Evolutionary conservation across 2,329 filamentous ascomycete species (phyloP).

Genomic region (Pseudogymnoascus verrucosus): DNA sequence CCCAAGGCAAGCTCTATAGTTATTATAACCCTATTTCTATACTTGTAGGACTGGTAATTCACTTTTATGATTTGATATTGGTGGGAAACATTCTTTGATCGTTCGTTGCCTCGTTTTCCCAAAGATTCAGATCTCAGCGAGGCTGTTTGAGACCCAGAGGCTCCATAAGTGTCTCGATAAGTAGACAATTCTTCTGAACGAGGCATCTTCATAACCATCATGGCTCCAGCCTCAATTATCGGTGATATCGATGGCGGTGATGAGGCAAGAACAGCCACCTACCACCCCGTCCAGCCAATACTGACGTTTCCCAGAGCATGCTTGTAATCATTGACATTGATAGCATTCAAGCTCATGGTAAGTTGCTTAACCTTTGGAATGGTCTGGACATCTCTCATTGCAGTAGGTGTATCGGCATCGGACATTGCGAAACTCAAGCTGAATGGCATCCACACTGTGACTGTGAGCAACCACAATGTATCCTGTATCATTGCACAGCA

Average conservation of each 20-base stretch:
- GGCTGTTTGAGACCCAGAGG: background rate
- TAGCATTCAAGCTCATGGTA: constrained; percentile 56
- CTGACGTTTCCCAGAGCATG: background rate
- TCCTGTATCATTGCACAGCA: background rate
- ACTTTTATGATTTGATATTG: background rate
- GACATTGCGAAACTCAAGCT: constrained; percentile 59
- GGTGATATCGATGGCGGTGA: constrained; percentile 10
- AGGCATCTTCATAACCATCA: background rate
- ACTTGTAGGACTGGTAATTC: background rate
- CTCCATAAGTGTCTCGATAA: background rate
- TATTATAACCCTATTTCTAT: background rate
- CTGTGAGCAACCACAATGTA: constrained; percentile 34
- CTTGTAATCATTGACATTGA: constrained; percentile 55
- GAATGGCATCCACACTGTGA: constrained; percentile 55
- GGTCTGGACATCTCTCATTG: background rate
- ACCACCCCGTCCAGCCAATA: background rate
- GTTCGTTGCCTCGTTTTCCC: background rate
- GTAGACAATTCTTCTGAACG: background rate
- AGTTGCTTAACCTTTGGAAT: background rate
- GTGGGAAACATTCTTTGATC: background rate
- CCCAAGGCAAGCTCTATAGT: background rate
- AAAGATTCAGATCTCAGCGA: background rate
- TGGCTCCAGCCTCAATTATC: background rate
- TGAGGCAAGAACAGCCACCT: constrained; percentile 6
- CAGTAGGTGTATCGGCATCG: constrained; percentile 49